Conservation (phyloP, 805 yeast species). For the Clavispora santaluciae region DNA sequence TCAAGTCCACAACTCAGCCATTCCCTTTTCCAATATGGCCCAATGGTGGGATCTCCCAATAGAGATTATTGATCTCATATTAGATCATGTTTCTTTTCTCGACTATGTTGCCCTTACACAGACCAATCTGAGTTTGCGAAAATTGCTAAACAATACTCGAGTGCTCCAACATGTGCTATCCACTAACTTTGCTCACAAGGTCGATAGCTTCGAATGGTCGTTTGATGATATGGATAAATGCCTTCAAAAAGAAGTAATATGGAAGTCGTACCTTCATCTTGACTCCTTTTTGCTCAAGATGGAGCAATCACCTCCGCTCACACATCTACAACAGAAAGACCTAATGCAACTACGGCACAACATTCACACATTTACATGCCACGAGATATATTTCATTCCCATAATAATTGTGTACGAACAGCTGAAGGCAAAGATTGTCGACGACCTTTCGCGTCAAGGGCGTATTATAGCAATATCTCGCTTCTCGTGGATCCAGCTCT, state of each 20-base stretch:
- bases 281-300: not conserved
- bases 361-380: not conserved
- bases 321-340: not conserved
- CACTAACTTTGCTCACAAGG: slow-evolving; percentile 3
- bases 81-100: slow-evolving; percentile 6
- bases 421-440: not conserved
- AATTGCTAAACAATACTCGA: slow-evolving; percentile 5
- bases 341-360: not conserved
- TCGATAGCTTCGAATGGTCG: slow-evolving; percentile 8
- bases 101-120: slow-evolving; percentile 13
- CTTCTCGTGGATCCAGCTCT: slow-evolving; percentile 9
- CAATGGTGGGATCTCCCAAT: slow-evolving; percentile 13
- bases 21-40: not conserved
- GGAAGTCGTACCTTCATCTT: not conserved
- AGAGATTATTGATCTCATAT: slow-evolving; percentile 10
- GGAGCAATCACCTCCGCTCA: too few species aligned
- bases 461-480: not conserved
- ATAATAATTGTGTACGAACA: not conserved
- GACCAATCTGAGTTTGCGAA: slow-evolving; percentile 6
- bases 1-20: too few species aligned
- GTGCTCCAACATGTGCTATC: slow-evolving; percentile 5
- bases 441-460: not conserved
- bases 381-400: not conserved
- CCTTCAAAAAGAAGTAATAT: not conserved
- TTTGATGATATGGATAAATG: not conserved